Evolutionary conservation across 2,329 filamentous ascomycete species (phyloP), one percentile per base, ranked within the genome.

Genomic region (Cladosporium sp.): DNA sequence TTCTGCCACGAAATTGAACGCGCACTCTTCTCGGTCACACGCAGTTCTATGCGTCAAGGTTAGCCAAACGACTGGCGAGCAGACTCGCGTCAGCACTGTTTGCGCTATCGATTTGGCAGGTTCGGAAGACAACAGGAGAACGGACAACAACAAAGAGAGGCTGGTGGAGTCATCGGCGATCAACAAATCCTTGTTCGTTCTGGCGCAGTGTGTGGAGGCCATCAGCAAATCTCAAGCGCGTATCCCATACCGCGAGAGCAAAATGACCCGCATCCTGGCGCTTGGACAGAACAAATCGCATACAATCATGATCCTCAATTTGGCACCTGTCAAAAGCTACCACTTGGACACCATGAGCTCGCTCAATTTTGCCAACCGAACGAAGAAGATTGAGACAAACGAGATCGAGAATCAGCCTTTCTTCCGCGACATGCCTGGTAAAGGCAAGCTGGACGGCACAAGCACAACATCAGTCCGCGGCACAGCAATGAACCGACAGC

Each of bases 311-410:
- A 98, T 99, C 77, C 95, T 99, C 26, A 99, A 95, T 74, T 92
- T 99, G 65, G 97, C 93, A 72, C 95, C 95, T 1, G 63, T 65
- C 14, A 97, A 93, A 0, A 98, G 95, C 75, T 91, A 92, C 6
- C 95, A 99, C 79, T 99, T 95, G 73, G 95, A 99, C 78, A 97
- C 94, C 0, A 95, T 99, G 74, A 99, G 99, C 78, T 99, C 95
- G 0, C 85, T 99, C 21, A 91, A 95, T 73, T 99, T 99, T 75
- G 95, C 95, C 59, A 98, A 99, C 79, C 87, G 95, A 71, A 95
- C 95, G 67, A 99, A 99, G 86, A 99, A 99, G 75, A 99, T 99
- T 76, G 95, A 98, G 81, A 99, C 95, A 66, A 99, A 99, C 60
- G 95, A 98, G 78, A 92, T 97, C 66, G 94, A 98, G 78, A 98